Evolutionary conservation across 208 protist species (phyloP).

Genomic region (Leishmania mexicana): DNA sequence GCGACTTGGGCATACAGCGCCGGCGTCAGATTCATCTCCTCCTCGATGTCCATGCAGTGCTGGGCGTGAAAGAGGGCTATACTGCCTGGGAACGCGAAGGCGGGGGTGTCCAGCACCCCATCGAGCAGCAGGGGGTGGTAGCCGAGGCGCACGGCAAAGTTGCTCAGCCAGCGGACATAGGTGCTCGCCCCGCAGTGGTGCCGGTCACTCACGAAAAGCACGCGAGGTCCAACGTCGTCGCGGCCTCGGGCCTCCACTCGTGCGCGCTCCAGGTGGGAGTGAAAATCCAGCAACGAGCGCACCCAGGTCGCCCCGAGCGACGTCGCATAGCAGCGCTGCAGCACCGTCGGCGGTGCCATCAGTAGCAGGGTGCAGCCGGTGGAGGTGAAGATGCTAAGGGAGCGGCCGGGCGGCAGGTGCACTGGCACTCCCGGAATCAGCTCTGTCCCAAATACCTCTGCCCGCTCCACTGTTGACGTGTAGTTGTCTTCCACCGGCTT

Average conservation of each 20-base stretch:
- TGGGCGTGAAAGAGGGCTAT: constrained; percentile 58
- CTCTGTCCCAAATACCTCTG: constrained; percentile 65
- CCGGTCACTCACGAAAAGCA: constrained; percentile 62
- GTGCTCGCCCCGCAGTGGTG: constrained; percentile 51
- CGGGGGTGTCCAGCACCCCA: constrained; percentile 36
- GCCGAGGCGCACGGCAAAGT: constrained; percentile 65
- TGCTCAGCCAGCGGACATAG: constrained; percentile 46
- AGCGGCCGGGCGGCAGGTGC: constrained; percentile 44
- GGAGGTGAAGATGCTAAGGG: constrained; percentile 53
- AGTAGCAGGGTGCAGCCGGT: constrained; percentile 63
- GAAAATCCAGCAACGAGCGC: constrained; percentile 63
- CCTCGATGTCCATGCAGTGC: constrained; percentile 63
- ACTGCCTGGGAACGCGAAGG: constrained; percentile 46
- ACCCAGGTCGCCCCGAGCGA: constrained; percentile 38
- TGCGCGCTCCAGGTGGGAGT: constrained; percentile 54
- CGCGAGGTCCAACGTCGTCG: constrained; percentile 53
- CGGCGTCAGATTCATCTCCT: constrained; percentile 57
- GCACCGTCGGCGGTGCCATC: constrained; percentile 38
- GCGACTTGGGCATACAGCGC: constrained; percentile 46
- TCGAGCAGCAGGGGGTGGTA: constrained; percentile 74
- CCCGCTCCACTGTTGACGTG: constrained; percentile 24
- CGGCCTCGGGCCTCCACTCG: constrained; percentile 42
- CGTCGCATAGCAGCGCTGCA: constrained; percentile 57
- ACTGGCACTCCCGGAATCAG: constrained; percentile 47
- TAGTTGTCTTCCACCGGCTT: constrained; percentile 18